Base-by-base conservation (phyloP, 2,329 filamentous ascomycete genomes). In the Rugonectria rugulosa region DNA sequence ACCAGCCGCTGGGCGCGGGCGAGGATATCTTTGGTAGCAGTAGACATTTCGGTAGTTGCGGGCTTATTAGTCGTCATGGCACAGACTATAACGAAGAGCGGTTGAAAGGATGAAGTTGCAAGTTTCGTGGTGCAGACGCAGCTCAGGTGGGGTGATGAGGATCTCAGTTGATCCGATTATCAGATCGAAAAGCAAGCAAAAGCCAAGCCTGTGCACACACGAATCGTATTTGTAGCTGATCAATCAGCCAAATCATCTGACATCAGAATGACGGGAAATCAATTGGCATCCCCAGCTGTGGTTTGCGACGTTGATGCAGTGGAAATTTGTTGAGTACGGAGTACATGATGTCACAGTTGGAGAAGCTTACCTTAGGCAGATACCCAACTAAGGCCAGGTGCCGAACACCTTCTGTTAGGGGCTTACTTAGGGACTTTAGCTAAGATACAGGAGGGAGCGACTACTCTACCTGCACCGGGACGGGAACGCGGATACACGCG, bases 1-100 rank as follows among this genome's bases (percentile, higher is more conserved):
- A 99, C 85, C 79, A 99, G 89, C 72, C 89, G 91, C 81, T 89
- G 90, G 70, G 93, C 92, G 75, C 91, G 94, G 64, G 80, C 77
- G 53, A 99, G 80, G 48, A 96, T 79, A 65, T 90, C 87, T 74
- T 87, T 90, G 19, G 92, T 91, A 21, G 87, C 78, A 61, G 84
- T 76, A 59, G 89, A 88, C 83, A 92, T 89, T 17, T 79, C 74
- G 38, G 73, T 68, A 20, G 64, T 48, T 15, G 57, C 56, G 37
- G 45, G 12, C 10, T 8, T 59, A 8, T 65, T 37, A 34, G 58
- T 52, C 53, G 62, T 43, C 67, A 71, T 73, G 31, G 56, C 60
- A 58, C 14, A 3, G 12, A 14, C n/a, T 32, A 27, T 14, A 21
- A 27, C 19, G 17, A 17, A 23, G 7, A 9, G 17, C 19, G 24